Base-by-base conservation (phyloP, 345 rosid species). In the Camelina hispida region DNA sequence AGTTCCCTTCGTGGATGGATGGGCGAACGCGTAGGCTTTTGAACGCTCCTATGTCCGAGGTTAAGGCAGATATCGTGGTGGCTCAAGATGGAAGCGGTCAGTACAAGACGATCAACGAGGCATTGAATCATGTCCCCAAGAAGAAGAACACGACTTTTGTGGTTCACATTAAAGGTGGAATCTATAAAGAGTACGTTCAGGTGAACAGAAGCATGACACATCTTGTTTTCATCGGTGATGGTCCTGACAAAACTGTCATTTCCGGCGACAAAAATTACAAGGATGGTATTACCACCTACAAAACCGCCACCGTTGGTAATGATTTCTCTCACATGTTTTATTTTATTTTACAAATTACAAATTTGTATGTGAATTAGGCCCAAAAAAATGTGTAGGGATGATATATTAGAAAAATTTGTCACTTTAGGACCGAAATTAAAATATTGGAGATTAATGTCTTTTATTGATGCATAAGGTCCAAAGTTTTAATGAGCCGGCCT, bases 41-140 rank as follows among this genome's bases (percentile, higher is more conserved):
- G 35, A 16, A 16, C 0, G 44, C 65, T 7, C 34, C 58, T 17
- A 7, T 73, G 20, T 69, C 75, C 0, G 56, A 66, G 3, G 30
- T 83, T 2, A 80, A 81, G 65, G 82, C 96, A 9, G 72, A 87
- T 55, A 15, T 89, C 1, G 81, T 81, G 3, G 92, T 93, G 28
- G 98, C 96, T 0, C 78, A 88, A 51, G 97, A 93, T 42, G 98
- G 98, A 23, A 89, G 93, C 14, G 98, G 98, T 7, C 74, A 85
- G 47, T 88, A 73, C 64, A 71, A 48, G 6, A 89, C 91, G 22
- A 85, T 93, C 73, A 77, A 50, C 3, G 87, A 79, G 14, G 97
- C 94, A 9, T 6, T 93, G 68, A 2, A 11, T 2, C 9, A 28
- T 4, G 62, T 89, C 17, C 92, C 90, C 0, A 51, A 47, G 57